Evolutionary conservation across 1,139 yeast genomes (phyloP).

Genomic region (Arxiozyma slooffiae): DNA sequence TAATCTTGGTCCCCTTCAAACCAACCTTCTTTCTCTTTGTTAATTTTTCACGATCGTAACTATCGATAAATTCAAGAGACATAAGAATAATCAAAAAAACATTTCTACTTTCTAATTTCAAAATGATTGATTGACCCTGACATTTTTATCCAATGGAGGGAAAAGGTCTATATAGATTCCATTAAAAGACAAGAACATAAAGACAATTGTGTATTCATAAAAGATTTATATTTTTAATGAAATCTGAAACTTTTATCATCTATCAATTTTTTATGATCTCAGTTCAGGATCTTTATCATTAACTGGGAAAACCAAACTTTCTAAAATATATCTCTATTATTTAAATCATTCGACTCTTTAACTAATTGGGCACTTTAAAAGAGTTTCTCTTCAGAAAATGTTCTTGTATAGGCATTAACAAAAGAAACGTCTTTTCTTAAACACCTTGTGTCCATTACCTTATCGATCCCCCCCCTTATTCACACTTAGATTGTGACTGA

Average conservation of each 20-base stretch:
- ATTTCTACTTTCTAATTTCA: slow-evolving; percentile 77
- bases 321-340: slow-evolving; percentile 50
- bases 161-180: slow-evolving; percentile 58
- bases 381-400: slow-evolving; percentile 80
- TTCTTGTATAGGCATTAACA: slow-evolving; percentile 53
- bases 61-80: slow-evolving; percentile 54
- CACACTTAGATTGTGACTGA: background rate
- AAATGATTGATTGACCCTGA: slow-evolving; percentile 44
- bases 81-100: slow-evolving; percentile 71
- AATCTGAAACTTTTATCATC: background rate
- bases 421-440: background rate
- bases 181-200: slow-evolving; percentile 55
- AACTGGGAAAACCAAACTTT: slow-evolving; percentile 70
- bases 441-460: background rate
- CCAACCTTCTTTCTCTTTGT: slow-evolving; percentile 65
- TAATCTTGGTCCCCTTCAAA: slow-evolving; percentile 47
- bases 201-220: slow-evolving; percentile 41
- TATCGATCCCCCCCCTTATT: background rate
- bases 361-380: slow-evolving; percentile 50
- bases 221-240: background rate
- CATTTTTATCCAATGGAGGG: slow-evolving; percentile 54
- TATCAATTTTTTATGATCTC: background rate
- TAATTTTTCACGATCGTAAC: slow-evolving; percentile 60
- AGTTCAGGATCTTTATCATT: slow-evolving; percentile 30
- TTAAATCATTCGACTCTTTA: slow-evolving; percentile 50